Evolutionary conservation across 2,329 filamentous ascomycete species (phyloP).

Genomic region (Epichloe aotearoae): DNA sequence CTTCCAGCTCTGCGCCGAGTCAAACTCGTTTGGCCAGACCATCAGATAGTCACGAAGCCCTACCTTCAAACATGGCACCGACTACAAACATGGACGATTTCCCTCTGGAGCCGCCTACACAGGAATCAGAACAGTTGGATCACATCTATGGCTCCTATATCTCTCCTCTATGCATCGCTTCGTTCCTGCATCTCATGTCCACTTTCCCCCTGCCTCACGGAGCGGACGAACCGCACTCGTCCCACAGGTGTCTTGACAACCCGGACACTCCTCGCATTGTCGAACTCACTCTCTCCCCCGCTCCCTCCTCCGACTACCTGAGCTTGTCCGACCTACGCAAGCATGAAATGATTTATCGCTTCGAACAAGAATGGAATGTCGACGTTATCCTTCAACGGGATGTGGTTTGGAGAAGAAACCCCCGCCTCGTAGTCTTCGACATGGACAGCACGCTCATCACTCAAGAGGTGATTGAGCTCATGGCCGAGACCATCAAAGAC

Average conservation of each 20-base stretch:
- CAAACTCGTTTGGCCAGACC: slow-evolving; percentile 14
- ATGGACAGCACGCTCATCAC: slow-evolving; percentile 98
- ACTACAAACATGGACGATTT: slow-evolving; percentile 44
- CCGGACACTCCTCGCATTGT: slow-evolving; percentile 48
- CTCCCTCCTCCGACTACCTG: slow-evolving; percentile 48
- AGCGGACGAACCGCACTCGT: slow-evolving; percentile 41
- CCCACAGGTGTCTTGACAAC: slow-evolving; percentile 52
- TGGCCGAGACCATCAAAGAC: slow-evolving; percentile 64
- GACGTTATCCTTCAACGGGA: slow-evolving; percentile 69
- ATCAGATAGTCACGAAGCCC: slow-evolving; percentile 20
- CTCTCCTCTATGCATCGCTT: slow-evolving; percentile 50
- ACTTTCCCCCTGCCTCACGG: slow-evolving; percentile 42
- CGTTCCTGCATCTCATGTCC: slow-evolving; percentile 53
- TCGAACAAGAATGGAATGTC: slow-evolving; percentile 81
- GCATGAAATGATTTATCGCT: slow-evolving; percentile 69
- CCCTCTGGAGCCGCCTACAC: slow-evolving; percentile 44
- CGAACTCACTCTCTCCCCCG: slow-evolving; percentile 52
- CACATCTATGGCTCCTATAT: slow-evolving; percentile 54
- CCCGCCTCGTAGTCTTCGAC: slow-evolving; percentile 85
- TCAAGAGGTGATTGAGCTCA: slow-evolving; percentile 93
- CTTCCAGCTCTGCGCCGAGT: slow-evolving; percentile 8
- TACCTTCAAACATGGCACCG: slow-evolving; percentile 43
- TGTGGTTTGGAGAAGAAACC: slow-evolving; percentile 61
- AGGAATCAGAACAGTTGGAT: slow-evolving; percentile 44
- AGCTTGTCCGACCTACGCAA: slow-evolving; percentile 58